Percentiles rank a stretch among this genome's conserved stretches.
These are phyloP conservation scores for Epichloe aotearoae DNA, from an alignment of 2,329 filamentous ascomycete genomes.

Conservation along the genomic window DNA sequence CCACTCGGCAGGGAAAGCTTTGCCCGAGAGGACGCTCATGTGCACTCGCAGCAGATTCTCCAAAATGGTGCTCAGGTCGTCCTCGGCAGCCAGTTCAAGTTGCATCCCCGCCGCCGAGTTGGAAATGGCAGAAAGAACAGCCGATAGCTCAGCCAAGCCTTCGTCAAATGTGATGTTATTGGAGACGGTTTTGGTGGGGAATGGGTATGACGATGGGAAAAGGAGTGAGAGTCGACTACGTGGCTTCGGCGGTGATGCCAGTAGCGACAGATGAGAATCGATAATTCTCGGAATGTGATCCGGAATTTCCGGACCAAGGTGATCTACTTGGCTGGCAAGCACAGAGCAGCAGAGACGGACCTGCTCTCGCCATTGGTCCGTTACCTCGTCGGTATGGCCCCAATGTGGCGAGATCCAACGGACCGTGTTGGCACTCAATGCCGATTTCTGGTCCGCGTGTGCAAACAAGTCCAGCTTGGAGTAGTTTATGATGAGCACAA, in stretches of 20 bases:
- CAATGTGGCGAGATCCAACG: conserved; percentile 90
- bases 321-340: conserved; percentile 69
- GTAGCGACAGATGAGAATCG: conserved; percentile 72
- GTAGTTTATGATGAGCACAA: conserved; percentile 87
- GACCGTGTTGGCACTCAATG: conserved; percentile 68
- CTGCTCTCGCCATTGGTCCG: conserved; percentile 82
- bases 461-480: conserved; percentile 71
- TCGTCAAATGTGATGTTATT: conserved; percentile 62
- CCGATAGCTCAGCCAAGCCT: conserved; percentile 74
- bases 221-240: conserved; percentile 68
- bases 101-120: conserved; percentile 59
- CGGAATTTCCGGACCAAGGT: conserved; percentile 68
- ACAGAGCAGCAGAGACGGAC: conserved; percentile 89
- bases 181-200: conserved; percentile 58
- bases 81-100: conserved; percentile 57
- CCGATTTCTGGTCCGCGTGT: conserved; percentile 59
- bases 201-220: conserved; percentile 83
- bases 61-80: conserved; percentile 62
- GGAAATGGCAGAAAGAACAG: conserved; percentile 70
- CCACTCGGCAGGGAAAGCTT: conserved; percentile 83
- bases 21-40: conserved; percentile 76
- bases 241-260: conserved; percentile 36
- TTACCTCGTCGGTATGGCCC: conserved; percentile 62
- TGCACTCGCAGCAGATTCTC: conserved; percentile 72
- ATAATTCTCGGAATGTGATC: conserved; percentile 86